phyloP scores from a whole-genome alignment of 768 basidiomycete species.

The Austroboletus eburneus region DNA sequence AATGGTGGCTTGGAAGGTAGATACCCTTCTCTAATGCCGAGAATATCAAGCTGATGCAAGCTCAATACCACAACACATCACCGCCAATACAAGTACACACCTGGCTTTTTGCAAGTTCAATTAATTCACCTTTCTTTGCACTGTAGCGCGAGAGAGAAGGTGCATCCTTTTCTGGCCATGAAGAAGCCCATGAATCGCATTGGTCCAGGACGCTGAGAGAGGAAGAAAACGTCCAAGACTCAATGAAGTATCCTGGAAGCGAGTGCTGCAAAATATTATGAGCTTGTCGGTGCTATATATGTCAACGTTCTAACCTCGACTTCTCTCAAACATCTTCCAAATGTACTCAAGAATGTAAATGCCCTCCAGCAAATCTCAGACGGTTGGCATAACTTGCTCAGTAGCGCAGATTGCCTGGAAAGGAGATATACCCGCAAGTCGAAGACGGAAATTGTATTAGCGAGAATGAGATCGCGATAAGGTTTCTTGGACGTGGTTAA shows the following conservation, averaged over 20 bases:
- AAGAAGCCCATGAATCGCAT: conserved; percentile 67
- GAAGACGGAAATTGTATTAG: conserved; percentile 88
- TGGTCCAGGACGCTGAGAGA: conserved; percentile 79
- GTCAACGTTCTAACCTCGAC: conserved; percentile 51
- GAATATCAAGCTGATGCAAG: conserved; percentile 65
- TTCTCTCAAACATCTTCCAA: conserved; percentile 72
- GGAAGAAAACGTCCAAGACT: conserved; percentile 93
- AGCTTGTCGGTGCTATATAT: conserved; percentile 12
- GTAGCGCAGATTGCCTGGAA: conserved; percentile 74
- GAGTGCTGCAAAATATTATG: conserved; percentile 35
- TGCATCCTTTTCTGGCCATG: conserved; percentile 42
- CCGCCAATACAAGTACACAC: conserved; percentile 37
- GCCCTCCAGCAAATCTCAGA: conserved; percentile 71
- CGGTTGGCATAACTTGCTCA: conserved; percentile 64
- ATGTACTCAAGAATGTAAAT: conserved; percentile 67
- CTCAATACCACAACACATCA: not conserved
- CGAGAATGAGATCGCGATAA: conserved; percentile 84
- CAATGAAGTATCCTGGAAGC: conserved; percentile 70
- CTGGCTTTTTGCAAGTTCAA: conserved; percentile 86
- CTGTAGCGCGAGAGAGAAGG: conserved; percentile 48
- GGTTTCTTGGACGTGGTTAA: conserved; percentile 78
- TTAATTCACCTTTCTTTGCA: conserved; percentile 82
- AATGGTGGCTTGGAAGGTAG: conserved; percentile 75
- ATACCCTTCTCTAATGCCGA: conserved; percentile 72
- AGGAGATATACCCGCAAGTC: conserved; percentile 92